Base-by-base conservation (phyloP, 352 stramenopile genomes). In the Peronospora destructor region DNA sequence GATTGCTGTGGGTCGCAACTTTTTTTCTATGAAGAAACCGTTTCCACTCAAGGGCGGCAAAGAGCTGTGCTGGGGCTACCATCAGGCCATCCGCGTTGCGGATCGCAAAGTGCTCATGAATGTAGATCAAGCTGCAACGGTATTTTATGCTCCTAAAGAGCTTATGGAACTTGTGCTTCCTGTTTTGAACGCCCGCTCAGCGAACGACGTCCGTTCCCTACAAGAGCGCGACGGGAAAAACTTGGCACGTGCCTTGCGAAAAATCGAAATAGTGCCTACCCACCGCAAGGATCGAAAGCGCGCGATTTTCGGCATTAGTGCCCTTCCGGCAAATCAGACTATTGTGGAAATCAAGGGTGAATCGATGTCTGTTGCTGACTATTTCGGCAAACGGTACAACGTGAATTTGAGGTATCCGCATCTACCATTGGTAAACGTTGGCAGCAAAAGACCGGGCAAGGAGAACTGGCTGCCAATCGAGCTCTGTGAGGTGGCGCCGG, bases 401-500 rank as follows among this genome's bases (percentile, higher is more conserved):
- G 49, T 74, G 3, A 50, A 48, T 7, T 50, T 93, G 32, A 65
- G 74, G 9, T 80, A 84, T 46, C 75, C 82, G 25, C 59, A 77
- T 12, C 44, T 95, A 23, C 84, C 84, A 6, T 63, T 66, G 6
- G 73, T 93, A 3, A 85, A 90, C 44, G 68, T 94, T 1, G 82
- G 82, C 4, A 79, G 59, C 30, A 72, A 72, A 49, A 46, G 59
- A 21, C 44, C 68, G 4, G 60, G 60, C 6, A 67, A 65, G n/a
- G 52, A 73, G 33, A 77, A 67, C 16, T 95, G 74, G 66, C 39
- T 92, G 25, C 84, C 84, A 9, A 80, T 95, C 12, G 84, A 95
- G 49, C 28, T 93, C n/a, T 95, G 84, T 34, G 61, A 84, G 37
- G 75, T 90, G 7, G 68, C 76, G 0, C 67, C 75, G 0, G 74